Conservation (phyloP, 2,329 filamentous ascomycete species). For the Cercospora brassicicola region DNA sequence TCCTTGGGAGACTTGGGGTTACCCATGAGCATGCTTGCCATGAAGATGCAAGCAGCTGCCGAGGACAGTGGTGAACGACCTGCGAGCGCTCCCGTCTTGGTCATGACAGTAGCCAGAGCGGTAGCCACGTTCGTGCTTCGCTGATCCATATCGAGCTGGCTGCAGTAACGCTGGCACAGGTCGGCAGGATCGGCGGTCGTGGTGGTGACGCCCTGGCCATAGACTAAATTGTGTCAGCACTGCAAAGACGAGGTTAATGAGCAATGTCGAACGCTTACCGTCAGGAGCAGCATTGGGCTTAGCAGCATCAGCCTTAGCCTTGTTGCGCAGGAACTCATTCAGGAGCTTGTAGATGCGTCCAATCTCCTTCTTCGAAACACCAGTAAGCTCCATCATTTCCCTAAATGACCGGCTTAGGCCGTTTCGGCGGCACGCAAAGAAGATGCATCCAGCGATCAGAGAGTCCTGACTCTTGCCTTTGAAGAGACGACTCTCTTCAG, state of each 20-base stretch:
- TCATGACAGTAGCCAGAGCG: slow-evolving; percentile 74
- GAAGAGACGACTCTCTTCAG: slow-evolving; percentile 88
- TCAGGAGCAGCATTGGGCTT: slow-evolving; percentile 37
- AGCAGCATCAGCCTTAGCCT: slow-evolving; percentile 48
- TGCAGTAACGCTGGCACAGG: slow-evolving; percentile 87
- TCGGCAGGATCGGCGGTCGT: slow-evolving; percentile 38
- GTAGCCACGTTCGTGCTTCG: slow-evolving; percentile 77
- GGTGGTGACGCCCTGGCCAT: slow-evolving; percentile 34
- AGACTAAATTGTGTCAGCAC: slow-evolving; percentile 23
- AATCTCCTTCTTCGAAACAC: slow-evolving; percentile 95
- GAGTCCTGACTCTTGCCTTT: slow-evolving; percentile 94
- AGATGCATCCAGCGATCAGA: slow-evolving; percentile 93
- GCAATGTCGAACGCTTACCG: slow-evolving; percentile 48
- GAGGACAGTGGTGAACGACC: slow-evolving; percentile 92
- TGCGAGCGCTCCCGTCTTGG: slow-evolving; percentile 75
- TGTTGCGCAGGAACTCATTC: slow-evolving; percentile 79
- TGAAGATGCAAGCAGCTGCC: slow-evolving; percentile 94
- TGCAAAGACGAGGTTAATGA: background rate
- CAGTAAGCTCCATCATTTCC: slow-evolving; percentile 90
- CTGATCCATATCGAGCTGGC: slow-evolving; percentile 72
- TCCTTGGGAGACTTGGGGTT: slow-evolving; percentile 78
- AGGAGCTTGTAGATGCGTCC: slow-evolving; percentile 91
- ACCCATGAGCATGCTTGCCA: slow-evolving; percentile 84
- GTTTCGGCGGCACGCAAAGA: slow-evolving; percentile 92
- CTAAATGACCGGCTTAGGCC: slow-evolving; percentile 85